Evolutionary conservation across 2,329 filamentous ascomycete genomes (phyloP), one percentile per base, ranked within the genome.

Genomic region (Aureobasidium sp.): DNA sequence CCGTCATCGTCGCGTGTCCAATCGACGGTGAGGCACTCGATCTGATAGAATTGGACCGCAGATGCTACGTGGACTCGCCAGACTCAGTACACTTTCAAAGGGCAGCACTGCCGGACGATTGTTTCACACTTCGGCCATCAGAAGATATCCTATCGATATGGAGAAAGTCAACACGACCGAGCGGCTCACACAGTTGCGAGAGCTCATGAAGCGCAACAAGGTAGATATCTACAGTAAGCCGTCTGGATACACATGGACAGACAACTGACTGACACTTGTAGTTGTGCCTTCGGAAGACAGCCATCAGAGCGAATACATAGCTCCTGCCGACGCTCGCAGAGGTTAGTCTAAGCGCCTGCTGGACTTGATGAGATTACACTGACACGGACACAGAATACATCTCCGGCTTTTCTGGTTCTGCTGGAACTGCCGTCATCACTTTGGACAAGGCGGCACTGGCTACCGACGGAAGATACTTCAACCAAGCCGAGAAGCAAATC

Each of bases 251-350:
- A 52, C 35, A 10, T 45, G 41, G 10, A 56, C 62, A 56, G 58
- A 58, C 59, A 59, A 63, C 72, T 78, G 61, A 75, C 64, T 61
- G 57, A 61, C 61, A 44, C 24, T 49, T 38, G 27, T 67, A 97
- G 91, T 98, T 66, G 81, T 97, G 6, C 93, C 93, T 0, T 96
- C 91, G 29, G 93, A 97, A 79, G 93, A 98, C 69, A 91, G 88
- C 66, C 93, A 98, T 69, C 88, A 91, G 61, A 97, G 91, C 61
- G 93, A 98, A 74, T 98, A 98, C 71, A 96, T 96, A 69, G 93
- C 93, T 47, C 84, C 85, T n/a, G 95, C 89, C 68, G 93, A 98
- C 74, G 90, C 80, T 57, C 84, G 93, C 61, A 84, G 93, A 80
- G 79, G 79, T 82, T 61, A 69, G 67, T 44, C 30, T 16, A 21